Conservation (phyloP, 2,329 filamentous ascomycete genomes). For the Trichoderma oligosporum region DNA sequence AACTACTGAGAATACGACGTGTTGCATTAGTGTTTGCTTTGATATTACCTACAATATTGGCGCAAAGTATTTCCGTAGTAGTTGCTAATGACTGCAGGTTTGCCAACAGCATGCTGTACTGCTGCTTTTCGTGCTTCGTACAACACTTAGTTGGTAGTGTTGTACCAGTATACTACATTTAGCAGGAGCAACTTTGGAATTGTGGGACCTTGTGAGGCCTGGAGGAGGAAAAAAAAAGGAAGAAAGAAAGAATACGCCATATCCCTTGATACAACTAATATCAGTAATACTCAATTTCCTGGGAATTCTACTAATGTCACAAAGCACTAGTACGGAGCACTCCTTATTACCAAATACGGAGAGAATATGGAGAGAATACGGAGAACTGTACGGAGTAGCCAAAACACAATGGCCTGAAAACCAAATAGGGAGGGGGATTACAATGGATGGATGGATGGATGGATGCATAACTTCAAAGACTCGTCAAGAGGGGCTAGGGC, state of each 20-base stretch:
- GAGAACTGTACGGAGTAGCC: not conserved
- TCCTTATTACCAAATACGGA: constrained; percentile 5
- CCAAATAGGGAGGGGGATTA: constrained; percentile 7
- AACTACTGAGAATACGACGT: not conserved
- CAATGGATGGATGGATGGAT: constrained; percentile 8
- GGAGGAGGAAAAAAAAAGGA: constrained; percentile 13
- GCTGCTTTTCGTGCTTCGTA: not conserved
- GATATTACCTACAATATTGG: not conserved
- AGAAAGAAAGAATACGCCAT: not conserved
- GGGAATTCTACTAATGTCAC: constrained; percentile 5
- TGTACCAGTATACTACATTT: not conserved
- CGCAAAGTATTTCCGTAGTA: not conserved
- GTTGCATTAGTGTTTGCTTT: too few relatives aligned
- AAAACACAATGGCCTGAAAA: not conserved
- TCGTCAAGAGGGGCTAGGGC: constrained; percentile 1
- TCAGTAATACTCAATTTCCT: not conserved
- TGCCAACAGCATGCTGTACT: not conserved
- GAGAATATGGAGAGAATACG: too few relatives aligned
- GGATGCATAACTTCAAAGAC: constrained; percentile 1
- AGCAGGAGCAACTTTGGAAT: not conserved
- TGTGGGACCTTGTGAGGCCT: constrained; percentile 1
- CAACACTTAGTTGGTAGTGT: not conserved
- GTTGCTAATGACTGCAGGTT: not conserved
- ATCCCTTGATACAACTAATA: constrained; percentile 1
- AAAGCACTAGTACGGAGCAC: constrained; percentile 1